Evolutionary conservation across 805 yeast genomes (phyloP).

Genomic region (Myxozyma vanderwaltii): DNA sequence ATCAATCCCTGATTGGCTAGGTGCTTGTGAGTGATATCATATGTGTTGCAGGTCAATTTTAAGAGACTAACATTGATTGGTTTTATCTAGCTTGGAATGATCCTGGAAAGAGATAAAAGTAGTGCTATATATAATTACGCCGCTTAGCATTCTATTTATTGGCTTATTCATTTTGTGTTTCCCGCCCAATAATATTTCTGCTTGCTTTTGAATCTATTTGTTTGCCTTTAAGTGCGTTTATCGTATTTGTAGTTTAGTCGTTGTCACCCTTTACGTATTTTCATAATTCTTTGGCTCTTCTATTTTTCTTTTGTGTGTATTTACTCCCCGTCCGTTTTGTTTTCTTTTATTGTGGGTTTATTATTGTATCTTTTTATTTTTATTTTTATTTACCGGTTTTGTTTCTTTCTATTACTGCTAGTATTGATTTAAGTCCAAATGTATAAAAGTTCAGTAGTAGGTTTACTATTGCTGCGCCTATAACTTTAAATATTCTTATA

Average conservation of each 20-base stretch:
- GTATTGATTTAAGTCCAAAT: background rate
- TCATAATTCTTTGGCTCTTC: background rate
- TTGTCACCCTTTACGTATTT: background rate
- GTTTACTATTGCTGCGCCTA: background rate
- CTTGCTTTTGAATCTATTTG: background rate
- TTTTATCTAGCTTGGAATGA: slow-evolving; percentile 5
- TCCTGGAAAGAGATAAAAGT: slow-evolving; percentile 2
- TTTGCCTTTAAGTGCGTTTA: background rate
- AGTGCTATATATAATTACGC: background rate
- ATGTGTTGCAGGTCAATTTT: too few species aligned
- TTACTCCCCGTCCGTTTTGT: background rate
- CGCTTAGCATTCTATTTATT: background rate
- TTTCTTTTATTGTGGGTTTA: slow-evolving; percentile 13
- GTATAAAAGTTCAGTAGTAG: background rate
- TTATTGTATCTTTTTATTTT: background rate
- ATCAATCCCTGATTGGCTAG: slow-evolving; percentile 4
- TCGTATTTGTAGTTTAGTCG: background rate
- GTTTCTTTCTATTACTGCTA: slow-evolving; percentile 4
- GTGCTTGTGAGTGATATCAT: slow-evolving; percentile 1
- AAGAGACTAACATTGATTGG: background rate
- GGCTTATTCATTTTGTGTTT: background rate
- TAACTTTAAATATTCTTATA: background rate
- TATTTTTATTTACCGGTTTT: slow-evolving; percentile 9
- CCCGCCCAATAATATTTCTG: background rate
- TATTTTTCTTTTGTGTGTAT: background rate